Base-by-base conservation (phyloP, 805 yeast genomes). In the Starmerella sp. region DNA sequence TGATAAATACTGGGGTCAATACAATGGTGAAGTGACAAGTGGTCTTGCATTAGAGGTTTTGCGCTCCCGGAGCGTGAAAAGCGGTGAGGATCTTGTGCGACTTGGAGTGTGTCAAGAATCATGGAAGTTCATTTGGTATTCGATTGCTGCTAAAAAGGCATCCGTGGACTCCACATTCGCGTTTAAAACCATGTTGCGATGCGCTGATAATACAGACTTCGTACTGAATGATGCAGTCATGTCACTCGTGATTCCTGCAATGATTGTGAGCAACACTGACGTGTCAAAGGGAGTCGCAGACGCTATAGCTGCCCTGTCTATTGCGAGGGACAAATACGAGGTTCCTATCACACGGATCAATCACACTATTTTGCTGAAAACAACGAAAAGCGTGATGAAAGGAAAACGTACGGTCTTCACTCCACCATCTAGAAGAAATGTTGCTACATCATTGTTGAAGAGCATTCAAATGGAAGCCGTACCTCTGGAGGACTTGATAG, bases 351-450 rank as follows among this genome's bases (percentile, higher is more conserved):
- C 47, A 6, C 17, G 15, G 22, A 5, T 11, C 4, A 6, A 8
- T 29, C 6, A 28, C 30, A 43, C 47, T 6, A 36, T n/a, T 30
- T 28, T 48, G 53, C 42, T 58, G 61, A 60, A 43, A 48, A 36
- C 41, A 13, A 9, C 13, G 1, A 42, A 29, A 22, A 42, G 15
- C 6, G 28, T 39, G 2, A 2, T 29, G 29, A 14, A n/a, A 6
- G 29, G 43, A n/a, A 28, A 15, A 17, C 29, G 5, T 8, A 29
- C 29, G 15, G 6, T 39, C 5, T 39, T 39, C 29, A 39, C 43
- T 15, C 30, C 43, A 5, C 43, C 43, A 6, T 14, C 43, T 17
- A 15, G 9, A 6, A 10, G n/a, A 39, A 29, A 39, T n/a, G 5
- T 15, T 22, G 10, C 43, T 17, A n/a, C 43, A 15, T 28, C 28